Base-by-base conservation (phyloP, 352 stramenopile species). In the Phytophthora palmivora region DNA sequence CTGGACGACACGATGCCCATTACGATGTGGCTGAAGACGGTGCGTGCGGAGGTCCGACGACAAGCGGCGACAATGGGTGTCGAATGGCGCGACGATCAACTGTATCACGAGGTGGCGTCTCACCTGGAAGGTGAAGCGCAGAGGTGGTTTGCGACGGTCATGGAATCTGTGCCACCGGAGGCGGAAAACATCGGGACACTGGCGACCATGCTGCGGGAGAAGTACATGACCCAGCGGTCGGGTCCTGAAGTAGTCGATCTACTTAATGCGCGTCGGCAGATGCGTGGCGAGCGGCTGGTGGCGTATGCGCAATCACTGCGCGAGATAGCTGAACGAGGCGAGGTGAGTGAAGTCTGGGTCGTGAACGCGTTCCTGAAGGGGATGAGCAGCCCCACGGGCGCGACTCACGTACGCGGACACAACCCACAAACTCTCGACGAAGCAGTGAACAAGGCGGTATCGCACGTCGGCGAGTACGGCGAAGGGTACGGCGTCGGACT, bases 101-200 rank as follows among this genome's bases (percentile, higher is more conserved):
- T 48, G 1, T 62, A 62, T 22, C 43, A 42, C 22, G 42, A 62
- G 12, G 43, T 62, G 1, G 54, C 54, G 1, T 15, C 53, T 11
- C 43, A 54, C 12, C 18, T 54, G 5, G 54, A 54, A 2, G 54
- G 54, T 0, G 54, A 62, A 14, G 54, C 42, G 7, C n/a, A 42
- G 5, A 33, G 54, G 4, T 62, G 54, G 43, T 62, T 54, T 14
- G 54, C n/a, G 10, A 62, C 42, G 3, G 18, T 67, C 4, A 50
- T 55, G 33, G 49, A 44, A 18, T 12, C 58, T 0, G 33, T 67
- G 1, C 7, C 11, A 11, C 30, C 16, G 0, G 30, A 19, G 0
- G 42, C 48, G 2, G 48, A 67, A 18, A 51, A 15, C 22, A 24
- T 46, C 15, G 19, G 43, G 0, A 54, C 21, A 0, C 9, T 55